Percentiles rank a stretch among this genome's conserved stretches.
Evolutionary conservation across 179 eudicot genomes (phyloP).

Genomic region (Spinacia oleracea): DNA sequence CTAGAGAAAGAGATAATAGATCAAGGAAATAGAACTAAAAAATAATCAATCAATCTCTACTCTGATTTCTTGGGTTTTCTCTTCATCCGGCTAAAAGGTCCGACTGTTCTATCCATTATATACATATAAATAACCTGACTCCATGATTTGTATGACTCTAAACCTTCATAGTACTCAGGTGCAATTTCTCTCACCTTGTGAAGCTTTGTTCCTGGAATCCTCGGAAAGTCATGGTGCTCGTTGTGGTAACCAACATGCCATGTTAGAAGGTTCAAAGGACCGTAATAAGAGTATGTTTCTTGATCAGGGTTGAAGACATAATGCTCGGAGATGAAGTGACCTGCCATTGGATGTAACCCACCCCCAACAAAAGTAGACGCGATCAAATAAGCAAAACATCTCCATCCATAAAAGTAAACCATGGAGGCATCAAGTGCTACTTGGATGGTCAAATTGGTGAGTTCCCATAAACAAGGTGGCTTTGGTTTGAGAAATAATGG

Average conservation of each 20-base stretch:
- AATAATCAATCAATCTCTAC: constrained; percentile 29
- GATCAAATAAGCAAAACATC: constrained; percentile 63
- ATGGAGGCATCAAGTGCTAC: constrained; percentile 58
- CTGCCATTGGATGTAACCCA: constrained; percentile 97
- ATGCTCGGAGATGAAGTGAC: constrained; percentile 95
- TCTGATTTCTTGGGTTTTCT: constrained; percentile 59
- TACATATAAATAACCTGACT: constrained; percentile 93
- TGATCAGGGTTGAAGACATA: constrained; percentile 78
- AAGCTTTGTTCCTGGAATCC: constrained; percentile 83
- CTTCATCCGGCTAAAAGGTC: constrained; percentile 91
- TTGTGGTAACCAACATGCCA: constrained; percentile 97
- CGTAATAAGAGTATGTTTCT: constrained; percentile 92
- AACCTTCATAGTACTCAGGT: constrained; percentile 66
- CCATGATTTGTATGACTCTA: constrained; percentile 83
- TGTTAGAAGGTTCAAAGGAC: constrained; percentile 77
- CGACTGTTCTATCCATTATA: constrained; percentile 64
- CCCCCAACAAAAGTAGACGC: constrained; percentile 92
- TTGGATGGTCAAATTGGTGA: constrained; percentile 62
- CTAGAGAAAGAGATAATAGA: neutral
- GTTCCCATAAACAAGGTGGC: constrained; percentile 92
- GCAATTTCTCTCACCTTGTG: constrained; percentile 92
- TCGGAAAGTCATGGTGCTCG: constrained; percentile 96
- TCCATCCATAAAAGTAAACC: constrained; percentile 84
- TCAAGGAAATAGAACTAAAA: constrained; percentile 13
- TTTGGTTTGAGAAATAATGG: constrained; percentile 93